Evolutionary conservation across 768 basidiomycete species (phyloP).

Genomic region (Amanita brunnescens): DNA sequence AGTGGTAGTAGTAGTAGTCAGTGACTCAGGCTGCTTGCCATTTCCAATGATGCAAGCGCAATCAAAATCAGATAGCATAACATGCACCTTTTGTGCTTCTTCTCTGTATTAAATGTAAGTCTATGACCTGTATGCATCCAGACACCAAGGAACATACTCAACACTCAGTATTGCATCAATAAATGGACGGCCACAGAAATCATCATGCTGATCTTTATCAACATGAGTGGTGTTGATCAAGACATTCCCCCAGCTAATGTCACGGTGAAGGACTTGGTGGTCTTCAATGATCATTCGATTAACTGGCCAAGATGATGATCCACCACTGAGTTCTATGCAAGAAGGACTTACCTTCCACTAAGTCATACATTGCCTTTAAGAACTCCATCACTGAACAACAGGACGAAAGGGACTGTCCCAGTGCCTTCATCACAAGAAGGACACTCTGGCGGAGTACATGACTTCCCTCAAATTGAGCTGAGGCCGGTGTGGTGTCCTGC

Average conservation of each 20-base stretch:
- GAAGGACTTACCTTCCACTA: not conserved
- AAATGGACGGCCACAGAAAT: not conserved
- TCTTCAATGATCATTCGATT: not conserved
- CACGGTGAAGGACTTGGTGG: not conserved
- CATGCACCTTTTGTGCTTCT: not conserved
- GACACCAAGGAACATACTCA: not conserved
- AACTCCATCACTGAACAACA: not conserved
- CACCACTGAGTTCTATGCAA: not conserved
- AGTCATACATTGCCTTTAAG: not conserved
- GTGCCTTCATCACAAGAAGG: not conserved
- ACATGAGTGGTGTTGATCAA: not conserved
- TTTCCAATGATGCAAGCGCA: not conserved
- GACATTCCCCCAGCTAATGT: not conserved
- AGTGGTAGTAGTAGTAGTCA: too few species aligned
- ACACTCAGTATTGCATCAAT: too few species aligned
- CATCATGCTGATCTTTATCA: not conserved
- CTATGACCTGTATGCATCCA: too few species aligned
- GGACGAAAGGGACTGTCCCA: not conserved
- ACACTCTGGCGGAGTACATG: not conserved
- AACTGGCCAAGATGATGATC: not conserved
- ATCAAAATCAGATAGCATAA: not conserved
- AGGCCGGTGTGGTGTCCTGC: not conserved
- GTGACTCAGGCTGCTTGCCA: not conserved
- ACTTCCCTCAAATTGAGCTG: not conserved
- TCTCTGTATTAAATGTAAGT: not conserved